Conservation (phyloP, 2,329 filamentous ascomycete genomes). For the Teratosphaeria nubilosa region DNA sequence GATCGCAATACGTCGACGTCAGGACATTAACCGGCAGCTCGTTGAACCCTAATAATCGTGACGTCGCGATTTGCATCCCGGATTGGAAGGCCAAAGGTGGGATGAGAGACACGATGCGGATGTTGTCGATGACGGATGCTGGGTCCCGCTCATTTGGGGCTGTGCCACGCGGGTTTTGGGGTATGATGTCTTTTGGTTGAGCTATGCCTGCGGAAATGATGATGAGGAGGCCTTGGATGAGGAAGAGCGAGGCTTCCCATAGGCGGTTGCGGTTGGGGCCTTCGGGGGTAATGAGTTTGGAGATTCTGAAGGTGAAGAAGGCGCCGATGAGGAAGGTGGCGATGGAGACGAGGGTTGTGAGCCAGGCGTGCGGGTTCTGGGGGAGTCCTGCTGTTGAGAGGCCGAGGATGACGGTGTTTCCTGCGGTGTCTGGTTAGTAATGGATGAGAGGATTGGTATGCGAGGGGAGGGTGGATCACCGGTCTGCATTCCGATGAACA, state of each 20-base stretch:
- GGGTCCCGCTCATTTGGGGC: slow-evolving; percentile 9
- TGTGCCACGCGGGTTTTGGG: slow-evolving; percentile 31
- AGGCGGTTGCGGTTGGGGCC: slow-evolving; percentile 22
- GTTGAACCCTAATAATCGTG: slow-evolving; percentile 41
- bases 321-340: slow-evolving; percentile 45
- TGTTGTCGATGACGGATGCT: slow-evolving; percentile 26
- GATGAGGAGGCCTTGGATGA: slow-evolving; percentile 43
- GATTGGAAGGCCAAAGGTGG: slow-evolving; percentile 43
- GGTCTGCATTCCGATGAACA: slow-evolving; percentile 45
- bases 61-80: slow-evolving; percentile 44
- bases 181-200: slow-evolving; percentile 34
- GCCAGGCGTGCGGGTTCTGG: slow-evolving; percentile 43
- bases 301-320: slow-evolving; percentile 34
- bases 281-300: slow-evolving; percentile 27
- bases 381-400: slow-evolving; percentile 47
- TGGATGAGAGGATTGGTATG: background rate
- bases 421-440: slow-evolving; percentile 20
- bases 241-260: slow-evolving; percentile 40
- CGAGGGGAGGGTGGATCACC: slow-evolving; percentile 24
- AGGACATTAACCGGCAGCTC: slow-evolving; percentile 47
- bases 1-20: slow-evolving; percentile 46
- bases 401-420: slow-evolving; percentile 55
- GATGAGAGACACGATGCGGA: slow-evolving; percentile 36
- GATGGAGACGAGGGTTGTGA: slow-evolving; percentile 45
- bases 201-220: slow-evolving; percentile 44